A percentile compares a stretch with the other conserved stretches of the same genome.
These are phyloP conservation scores for Psilocybe cubensis DNA, from an alignment of 768 basidiomycete species.

Conservation along the genomic window DNA sequence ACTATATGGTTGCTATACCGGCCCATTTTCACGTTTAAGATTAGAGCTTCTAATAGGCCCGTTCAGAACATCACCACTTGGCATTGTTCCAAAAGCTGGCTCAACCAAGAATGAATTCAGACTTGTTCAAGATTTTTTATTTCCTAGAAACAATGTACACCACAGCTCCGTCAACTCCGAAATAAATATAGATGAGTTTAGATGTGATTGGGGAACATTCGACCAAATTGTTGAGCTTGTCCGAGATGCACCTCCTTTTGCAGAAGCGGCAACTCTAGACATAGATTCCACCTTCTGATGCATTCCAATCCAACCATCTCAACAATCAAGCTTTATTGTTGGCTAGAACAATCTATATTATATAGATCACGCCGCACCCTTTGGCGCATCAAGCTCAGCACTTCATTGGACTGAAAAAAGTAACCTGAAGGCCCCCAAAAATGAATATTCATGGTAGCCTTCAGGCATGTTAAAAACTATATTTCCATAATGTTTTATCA, in stretches of 20 bases:
- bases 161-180: slow-evolving; percentile 32
- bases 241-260: slow-evolving; percentile 29
- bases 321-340: slow-evolving; percentile 28
- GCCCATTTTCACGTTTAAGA: slow-evolving; percentile 25
- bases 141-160: slow-evolving; percentile 20
- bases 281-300: slow-evolving; percentile 38
- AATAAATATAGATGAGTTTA: slow-evolving; percentile 33
- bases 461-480: too few relatives aligned
- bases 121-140: slow-evolving; percentile 37
- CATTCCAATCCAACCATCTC: slow-evolving; percentile 32
- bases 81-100: slow-evolving; percentile 37
- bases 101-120: slow-evolving; percentile 24
- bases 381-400: slow-evolving; percentile 7
- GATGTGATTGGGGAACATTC: slow-evolving; percentile 25
- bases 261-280: slow-evolving; percentile 40
- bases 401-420: too few relatives aligned
- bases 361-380: slow-evolving; percentile 28
- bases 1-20: slow-evolving; percentile 30
- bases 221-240: slow-evolving; percentile 10
- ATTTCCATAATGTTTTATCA: too few relatives aligned
- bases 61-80: slow-evolving; percentile 43
- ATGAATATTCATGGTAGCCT: too few relatives aligned
- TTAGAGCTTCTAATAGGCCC: slow-evolving; percentile 40
- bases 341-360: slow-evolving; percentile 24
- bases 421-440: too few relatives aligned